Percentiles rank a stretch among this genome's conserved stretches.
Conservation (phyloP, 2,329 filamentous ascomycete genomes). For the Fusarium sp. region DNA sequence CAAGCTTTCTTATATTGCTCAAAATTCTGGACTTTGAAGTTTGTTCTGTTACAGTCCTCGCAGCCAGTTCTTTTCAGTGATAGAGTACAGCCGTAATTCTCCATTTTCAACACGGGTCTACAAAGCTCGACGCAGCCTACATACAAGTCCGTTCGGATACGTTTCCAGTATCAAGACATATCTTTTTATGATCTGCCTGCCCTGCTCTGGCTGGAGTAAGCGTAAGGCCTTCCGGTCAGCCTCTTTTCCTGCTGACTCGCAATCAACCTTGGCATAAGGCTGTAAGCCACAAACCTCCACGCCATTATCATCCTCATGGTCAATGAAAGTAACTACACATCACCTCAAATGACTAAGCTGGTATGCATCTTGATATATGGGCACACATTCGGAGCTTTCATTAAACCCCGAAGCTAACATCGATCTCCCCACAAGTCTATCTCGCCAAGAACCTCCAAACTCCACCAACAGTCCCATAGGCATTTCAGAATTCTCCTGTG, state of each 20-base stretch:
- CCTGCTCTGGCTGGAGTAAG: rapidly evolving
- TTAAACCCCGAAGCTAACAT: not conserved
- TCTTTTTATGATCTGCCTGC: not conserved
- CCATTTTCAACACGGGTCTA: too few relatives aligned
- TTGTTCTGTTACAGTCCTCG: too few relatives aligned
- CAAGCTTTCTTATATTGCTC: not conserved
- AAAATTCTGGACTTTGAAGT: too few relatives aligned
- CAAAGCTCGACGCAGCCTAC: too few relatives aligned
- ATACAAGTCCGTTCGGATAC: too few relatives aligned
- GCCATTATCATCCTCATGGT: not conserved
- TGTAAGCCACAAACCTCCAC: rapidly evolving
- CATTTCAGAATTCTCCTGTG: rapidly evolving
- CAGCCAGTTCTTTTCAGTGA: too few relatives aligned
- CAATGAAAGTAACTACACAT: not conserved
- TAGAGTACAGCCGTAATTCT: too few relatives aligned
- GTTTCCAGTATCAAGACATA: not conserved
- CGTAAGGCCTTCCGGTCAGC: rapidly evolving
- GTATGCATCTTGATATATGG: not conserved
- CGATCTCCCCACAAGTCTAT: not conserved
- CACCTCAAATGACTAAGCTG: not conserved
- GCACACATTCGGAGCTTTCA: not conserved
- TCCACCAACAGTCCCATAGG: not conserved
- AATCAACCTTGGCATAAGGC: not conserved
- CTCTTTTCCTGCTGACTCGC: not conserved
- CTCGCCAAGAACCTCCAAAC: not conserved